These are phyloP conservation scores for Suillus alpinus DNA, from an alignment of 768 basidiomycete genomes.

Conservation along the genomic window DNA sequence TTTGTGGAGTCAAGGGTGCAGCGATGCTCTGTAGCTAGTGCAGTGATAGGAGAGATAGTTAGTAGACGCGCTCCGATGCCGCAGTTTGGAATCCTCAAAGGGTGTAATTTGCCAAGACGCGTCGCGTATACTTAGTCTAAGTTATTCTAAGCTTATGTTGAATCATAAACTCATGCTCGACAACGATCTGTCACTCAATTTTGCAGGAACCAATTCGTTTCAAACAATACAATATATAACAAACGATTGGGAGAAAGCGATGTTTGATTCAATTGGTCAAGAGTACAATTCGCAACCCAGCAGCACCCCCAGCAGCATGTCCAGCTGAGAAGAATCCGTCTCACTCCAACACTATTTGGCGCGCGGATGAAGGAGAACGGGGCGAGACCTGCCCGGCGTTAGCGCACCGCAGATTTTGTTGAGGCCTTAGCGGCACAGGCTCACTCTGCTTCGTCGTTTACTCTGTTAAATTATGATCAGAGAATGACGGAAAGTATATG, in stretches of 20 bases:
- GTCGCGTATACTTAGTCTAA: neutral
- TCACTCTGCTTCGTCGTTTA: slow-evolving; percentile 30
- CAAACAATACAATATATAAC: neutral
- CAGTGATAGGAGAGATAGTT: neutral
- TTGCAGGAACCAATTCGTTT: neutral
- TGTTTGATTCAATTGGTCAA: slow-evolving; percentile 10
- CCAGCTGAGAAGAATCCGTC: slow-evolving; percentile 5
- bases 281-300: slow-evolving; percentile 7
- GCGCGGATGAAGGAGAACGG: slow-evolving; percentile 2
- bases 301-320: slow-evolving; percentile 6
- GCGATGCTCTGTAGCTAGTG: neutral
- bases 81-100: neutral
- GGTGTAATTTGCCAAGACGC: neutral
- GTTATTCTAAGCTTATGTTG: neutral
- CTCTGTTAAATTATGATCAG: slow-evolving; percentile 27
- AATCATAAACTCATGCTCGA: neutral
- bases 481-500: neutral
- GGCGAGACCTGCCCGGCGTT: slow-evolving; percentile 2
- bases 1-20: neutral
- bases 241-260: slow-evolving; percentile 5
- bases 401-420: slow-evolving; percentile 3
- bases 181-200: neutral
- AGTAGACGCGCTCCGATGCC: neutral
- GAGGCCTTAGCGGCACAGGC: slow-evolving; percentile 22
- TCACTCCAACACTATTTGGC: slow-evolving; percentile 1